Conservation (phyloP, 2,329 filamentous ascomycete species). For the Paecilomyces sp. region DNA sequence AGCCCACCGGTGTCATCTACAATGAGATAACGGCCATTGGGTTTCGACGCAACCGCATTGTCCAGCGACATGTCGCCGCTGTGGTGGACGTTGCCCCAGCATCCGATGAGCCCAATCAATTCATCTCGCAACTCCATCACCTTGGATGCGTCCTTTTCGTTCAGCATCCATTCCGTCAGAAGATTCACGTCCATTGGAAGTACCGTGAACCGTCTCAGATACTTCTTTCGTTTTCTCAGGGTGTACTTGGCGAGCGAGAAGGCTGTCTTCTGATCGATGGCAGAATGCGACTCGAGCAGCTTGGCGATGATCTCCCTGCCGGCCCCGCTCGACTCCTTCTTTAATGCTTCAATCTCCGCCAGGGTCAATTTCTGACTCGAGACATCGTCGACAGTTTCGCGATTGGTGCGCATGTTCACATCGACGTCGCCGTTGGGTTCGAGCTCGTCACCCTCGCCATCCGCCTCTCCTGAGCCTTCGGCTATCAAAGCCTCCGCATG, state of each 20-base stretch:
- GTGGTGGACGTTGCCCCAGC: constrained; percentile 86
- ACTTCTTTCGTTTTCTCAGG: constrained; percentile 87
- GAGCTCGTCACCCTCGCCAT: constrained; percentile 28
- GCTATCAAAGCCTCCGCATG: constrained; percentile 67
- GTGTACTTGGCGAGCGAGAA: constrained; percentile 97
- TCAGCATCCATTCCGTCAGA: constrained; percentile 68
- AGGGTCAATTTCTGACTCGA: constrained; percentile 68
- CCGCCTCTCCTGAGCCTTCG: constrained; percentile 29
- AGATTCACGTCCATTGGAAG: constrained; percentile 73
- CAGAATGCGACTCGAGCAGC: constrained; percentile 80
- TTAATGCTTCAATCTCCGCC: constrained; percentile 64
- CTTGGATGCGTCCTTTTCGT: constrained; percentile 71
- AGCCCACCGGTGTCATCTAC: constrained; percentile 83
- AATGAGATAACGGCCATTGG: constrained; percentile 65
- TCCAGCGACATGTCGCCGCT: constrained; percentile 36
- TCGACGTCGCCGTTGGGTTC: constrained; percentile 25
- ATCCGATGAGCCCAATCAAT: constrained; percentile 69
- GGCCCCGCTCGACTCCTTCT: constrained; percentile 65
- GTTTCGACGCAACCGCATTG: constrained; percentile 15
- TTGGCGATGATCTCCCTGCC: constrained; percentile 90
- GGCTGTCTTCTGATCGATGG: constrained; percentile 85
- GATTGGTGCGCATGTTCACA: constrained; percentile 54
- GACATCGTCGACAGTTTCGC: constrained; percentile 55
- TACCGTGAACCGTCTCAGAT: constrained; percentile 78
- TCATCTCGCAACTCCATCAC: constrained; percentile 85